Percentiles rank a stretch among this genome's conserved stretches.
These are phyloP conservation scores for Raphanus hybrid DNA, from an alignment of 441 rosid genomes.

Conservation along the genomic window DNA sequence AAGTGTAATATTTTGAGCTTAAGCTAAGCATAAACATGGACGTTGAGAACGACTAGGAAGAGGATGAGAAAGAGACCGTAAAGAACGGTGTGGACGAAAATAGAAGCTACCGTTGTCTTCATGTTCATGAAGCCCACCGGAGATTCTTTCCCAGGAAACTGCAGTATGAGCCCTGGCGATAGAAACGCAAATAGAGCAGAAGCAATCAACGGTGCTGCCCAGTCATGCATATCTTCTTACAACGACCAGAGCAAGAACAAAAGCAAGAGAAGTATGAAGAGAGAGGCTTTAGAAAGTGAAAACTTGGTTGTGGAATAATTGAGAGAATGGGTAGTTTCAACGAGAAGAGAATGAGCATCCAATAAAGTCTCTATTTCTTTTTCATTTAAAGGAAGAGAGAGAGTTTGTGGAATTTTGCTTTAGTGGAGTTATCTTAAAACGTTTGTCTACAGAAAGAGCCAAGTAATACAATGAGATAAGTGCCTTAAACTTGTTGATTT, in stretches of 20 bases:
- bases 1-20: constrained; percentile 20
- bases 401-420: constrained; percentile 25
- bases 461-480: not conserved
- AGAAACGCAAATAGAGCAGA: constrained; percentile 79
- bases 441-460: not conserved
- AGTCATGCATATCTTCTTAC: constrained; percentile 62
- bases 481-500: not conserved
- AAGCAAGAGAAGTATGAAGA: not conserved
- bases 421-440: constrained; percentile 17
- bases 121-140: constrained; percentile 82
- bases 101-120: constrained; percentile 80
- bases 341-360: constrained; percentile 46
- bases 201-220: constrained; percentile 90
- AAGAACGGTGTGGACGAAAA: constrained; percentile 71
- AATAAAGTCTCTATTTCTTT: constrained; percentile 35
- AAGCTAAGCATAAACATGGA: constrained; percentile 60
- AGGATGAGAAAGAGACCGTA: constrained; percentile 72
- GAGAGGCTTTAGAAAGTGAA: not conserved
- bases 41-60: constrained; percentile 65
- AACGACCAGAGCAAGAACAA: not conserved
- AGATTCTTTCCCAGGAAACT: constrained; percentile 68
- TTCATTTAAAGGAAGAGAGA: constrained; percentile 34
- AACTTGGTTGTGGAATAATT: not conserved
- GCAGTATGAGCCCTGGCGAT: constrained; percentile 71
- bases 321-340: constrained; percentile 18